Base-by-base conservation (phyloP, 106 monocot species). In the Platanthera guangdongensis region DNA sequence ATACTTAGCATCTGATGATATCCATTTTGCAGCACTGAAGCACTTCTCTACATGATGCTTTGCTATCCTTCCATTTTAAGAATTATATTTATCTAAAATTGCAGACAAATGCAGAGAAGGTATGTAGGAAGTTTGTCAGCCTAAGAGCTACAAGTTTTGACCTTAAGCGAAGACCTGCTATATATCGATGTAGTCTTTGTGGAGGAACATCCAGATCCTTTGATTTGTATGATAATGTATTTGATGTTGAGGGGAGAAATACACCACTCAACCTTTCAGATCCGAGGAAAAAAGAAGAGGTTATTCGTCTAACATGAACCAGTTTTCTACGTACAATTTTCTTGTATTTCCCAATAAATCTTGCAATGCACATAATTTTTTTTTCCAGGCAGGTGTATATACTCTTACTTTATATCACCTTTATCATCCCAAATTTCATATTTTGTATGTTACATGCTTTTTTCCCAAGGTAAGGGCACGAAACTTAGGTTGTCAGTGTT, bases 101-200 rank as follows among this genome's bases (percentile, higher is more conserved):
- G 63, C 80, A 94, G 94, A 81, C 75, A 74, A 85, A 81, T 80
- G 94, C 89, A 68, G 85, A 94, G 81, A 87, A 79, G 71, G 82
- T 82, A 3, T 94, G 89, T 60, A 84, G 80, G 77, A 94, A 89
- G 51, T 81, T 88, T 81, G 85, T 76, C 12, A 63, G 75, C 49
- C n/a, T 89, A 51, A 87, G 73, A 57, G 52, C 77, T 52, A 52
- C 72, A 68, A 51, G 72, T 22, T 75, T 75, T 21, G 73, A 81
- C 8, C 75, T 83, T 22, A 82, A 67, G 19, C 55, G 72, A 45
- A 52, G 50, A 55, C 78, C 81, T 22, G 72, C 22, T 67, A 65
- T 75, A 54, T 78, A 78, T 48, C 88, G 94, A 89, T 94, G 91
- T 51, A 81, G 87, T 47, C 85, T 89, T 78, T 94, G 94, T 89